These are phyloP conservation scores for Chlorociboria aeruginascens DNA, from an alignment of 495 filamentous ascomycete species.

Conservation along the genomic window DNA sequence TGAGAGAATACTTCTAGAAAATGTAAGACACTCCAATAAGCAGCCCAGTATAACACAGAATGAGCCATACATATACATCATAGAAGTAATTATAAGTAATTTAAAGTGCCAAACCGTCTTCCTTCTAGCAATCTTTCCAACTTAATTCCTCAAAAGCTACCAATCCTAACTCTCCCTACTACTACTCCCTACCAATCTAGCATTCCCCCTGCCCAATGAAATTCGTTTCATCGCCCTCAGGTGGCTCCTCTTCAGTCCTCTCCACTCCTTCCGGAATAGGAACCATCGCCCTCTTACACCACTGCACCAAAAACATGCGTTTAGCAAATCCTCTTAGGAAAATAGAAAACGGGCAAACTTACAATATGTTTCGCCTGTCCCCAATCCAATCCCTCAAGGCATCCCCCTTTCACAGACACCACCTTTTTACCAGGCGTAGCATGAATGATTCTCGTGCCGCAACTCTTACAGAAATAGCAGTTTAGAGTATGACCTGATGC, in stretches of 20 bases:
- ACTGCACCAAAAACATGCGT: too few relatives aligned
- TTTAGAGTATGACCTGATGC: constrained; percentile 33
- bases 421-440: constrained; percentile 36
- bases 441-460: constrained; percentile 48
- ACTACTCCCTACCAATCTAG: too few relatives aligned
- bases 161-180: too few relatives aligned
- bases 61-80: too few relatives aligned
- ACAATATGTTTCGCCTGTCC: constrained; percentile 40
- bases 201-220: too few relatives aligned
- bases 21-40: too few relatives aligned
- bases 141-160: too few relatives aligned
- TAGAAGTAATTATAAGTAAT: too few relatives aligned
- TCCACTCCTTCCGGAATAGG: constrained; percentile 48
- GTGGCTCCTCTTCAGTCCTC: constrained; percentile 30
- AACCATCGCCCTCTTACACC: constrained; percentile 24
- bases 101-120: too few relatives aligned
- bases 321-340: background rate
- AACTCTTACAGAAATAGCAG: constrained; percentile 47
- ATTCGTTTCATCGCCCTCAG: background rate
- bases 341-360: background rate
- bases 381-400: constrained; percentile 47
- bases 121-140: too few relatives aligned
- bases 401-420: constrained; percentile 49
- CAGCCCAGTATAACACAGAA: too few relatives aligned
- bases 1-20: too few relatives aligned